Evolutionary conservation across 2,329 filamentous ascomycete species (phyloP).

Genomic region (Neurospora crassa): DNA sequence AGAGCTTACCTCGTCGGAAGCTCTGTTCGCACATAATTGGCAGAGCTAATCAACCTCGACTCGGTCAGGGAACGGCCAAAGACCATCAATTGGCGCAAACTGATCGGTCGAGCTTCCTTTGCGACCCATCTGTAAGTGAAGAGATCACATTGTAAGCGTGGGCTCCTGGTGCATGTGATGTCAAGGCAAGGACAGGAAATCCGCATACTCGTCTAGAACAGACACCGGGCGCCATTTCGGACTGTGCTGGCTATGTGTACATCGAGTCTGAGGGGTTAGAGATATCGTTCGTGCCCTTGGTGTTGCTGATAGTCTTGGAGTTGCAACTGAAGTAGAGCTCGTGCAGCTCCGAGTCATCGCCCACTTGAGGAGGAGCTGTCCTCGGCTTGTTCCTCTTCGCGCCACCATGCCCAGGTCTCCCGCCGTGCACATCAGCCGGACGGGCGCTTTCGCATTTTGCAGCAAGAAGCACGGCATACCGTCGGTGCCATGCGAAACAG

Average conservation of each 20-base stretch:
- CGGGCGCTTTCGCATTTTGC: constrained; percentile 17
- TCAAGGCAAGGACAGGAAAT: constrained; percentile 1
- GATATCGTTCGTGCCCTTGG: neutral
- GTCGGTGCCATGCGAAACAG: constrained; percentile 18
- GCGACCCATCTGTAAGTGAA: constrained; percentile 67
- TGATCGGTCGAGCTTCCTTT: constrained; percentile 88
- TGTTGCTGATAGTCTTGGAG: neutral
- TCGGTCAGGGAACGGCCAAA: constrained; percentile 93
- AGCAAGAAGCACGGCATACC: constrained; percentile 18
- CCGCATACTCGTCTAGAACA: constrained; percentile 50
- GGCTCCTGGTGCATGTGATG: neutral
- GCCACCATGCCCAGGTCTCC: constrained; percentile 10
- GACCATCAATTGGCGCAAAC: constrained; percentile 90
- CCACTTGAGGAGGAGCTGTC: neutral
- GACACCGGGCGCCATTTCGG: constrained; percentile 53
- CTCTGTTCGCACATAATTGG: constrained; percentile 95
- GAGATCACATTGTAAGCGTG: constrained; percentile 13
- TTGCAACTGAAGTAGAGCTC: neutral
- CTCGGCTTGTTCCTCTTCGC: neutral
- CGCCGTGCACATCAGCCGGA: constrained; percentile 14
- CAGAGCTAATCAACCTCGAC: constrained; percentile 78
- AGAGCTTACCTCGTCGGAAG: constrained; percentile 63
- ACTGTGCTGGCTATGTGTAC: constrained; percentile 13
- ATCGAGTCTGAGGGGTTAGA: neutral
- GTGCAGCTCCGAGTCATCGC: neutral